A percentile compares a stretch with the other conserved stretches of the same genome.
These are phyloP conservation scores for Ceratocystis huliohia DNA, from an alignment of 2,329 filamentous ascomycete genomes.

Conservation along the genomic window DNA sequence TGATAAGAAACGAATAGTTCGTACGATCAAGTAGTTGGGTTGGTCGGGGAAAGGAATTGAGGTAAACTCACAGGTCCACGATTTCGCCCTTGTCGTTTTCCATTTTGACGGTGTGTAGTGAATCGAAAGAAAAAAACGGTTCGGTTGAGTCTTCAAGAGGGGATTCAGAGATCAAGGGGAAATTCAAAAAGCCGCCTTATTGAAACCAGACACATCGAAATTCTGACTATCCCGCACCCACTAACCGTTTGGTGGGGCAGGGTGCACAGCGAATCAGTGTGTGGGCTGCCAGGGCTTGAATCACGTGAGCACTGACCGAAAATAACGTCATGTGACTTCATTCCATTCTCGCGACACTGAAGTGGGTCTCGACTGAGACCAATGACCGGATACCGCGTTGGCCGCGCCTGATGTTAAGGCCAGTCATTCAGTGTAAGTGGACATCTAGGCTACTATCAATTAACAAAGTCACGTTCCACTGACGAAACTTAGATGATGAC, in stretches of 20 bases:
- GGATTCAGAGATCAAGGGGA: constrained; percentile 21
- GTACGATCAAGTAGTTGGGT: background rate
- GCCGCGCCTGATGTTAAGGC: background rate
- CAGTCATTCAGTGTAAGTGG: background rate
- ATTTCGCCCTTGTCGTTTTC: constrained; percentile 99
- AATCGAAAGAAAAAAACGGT: constrained; percentile 21
- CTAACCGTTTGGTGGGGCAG: constrained; percentile 20
- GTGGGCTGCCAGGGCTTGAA: constrained; percentile 19
- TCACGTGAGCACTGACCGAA: constrained; percentile 4
- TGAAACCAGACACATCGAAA: constrained; percentile 19
- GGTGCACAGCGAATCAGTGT: constrained; percentile 19
- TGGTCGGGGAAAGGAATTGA: background rate
- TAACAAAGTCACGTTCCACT: background rate
- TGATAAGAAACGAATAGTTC: constrained; percentile 3
- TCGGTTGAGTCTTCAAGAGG: constrained; percentile 20
- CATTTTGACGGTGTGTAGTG: constrained; percentile 52
- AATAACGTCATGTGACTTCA: constrained; percentile 10
- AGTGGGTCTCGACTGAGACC: background rate
- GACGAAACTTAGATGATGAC: background rate
- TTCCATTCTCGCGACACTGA: constrained; percentile 11
- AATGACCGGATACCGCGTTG: background rate
- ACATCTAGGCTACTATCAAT: background rate
- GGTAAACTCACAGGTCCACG: constrained; percentile 77
- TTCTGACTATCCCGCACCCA: constrained; percentile 15
- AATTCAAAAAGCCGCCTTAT: constrained; percentile 21